Base-by-base conservation (phyloP, 2,329 filamentous ascomycete species). In the Sporothrix brunneoviolacea region DNA sequence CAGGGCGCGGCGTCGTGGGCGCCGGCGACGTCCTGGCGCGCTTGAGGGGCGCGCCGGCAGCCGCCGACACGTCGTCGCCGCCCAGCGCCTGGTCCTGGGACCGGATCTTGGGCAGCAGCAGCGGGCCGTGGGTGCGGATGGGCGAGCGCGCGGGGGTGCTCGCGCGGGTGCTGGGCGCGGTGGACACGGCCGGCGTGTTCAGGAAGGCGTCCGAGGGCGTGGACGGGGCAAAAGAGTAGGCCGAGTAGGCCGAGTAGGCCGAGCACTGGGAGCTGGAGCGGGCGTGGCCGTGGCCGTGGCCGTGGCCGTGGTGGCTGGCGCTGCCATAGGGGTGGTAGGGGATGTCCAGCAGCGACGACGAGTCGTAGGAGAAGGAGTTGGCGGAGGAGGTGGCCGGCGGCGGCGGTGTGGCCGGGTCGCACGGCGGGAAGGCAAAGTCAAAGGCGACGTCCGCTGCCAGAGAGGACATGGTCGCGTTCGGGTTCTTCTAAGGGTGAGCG, bases 31-130 rank as follows among this genome's bases (percentile, higher is more conserved):
- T 72, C 73, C 80, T 65, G 67, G 77, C 62, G 60, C 82, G 77
- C 67, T 85, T 81, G 40, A 27, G 65, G 64, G 46, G 74, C 71
- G 44, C 30, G 3, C n/a, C 16, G 6, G 54, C 42, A 56, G 83
- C 78, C 54, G 58, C 36, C 27, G 50, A 21, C 19, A 53, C 54
- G 37, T 71, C 72, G 35, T 72, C 71, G 36, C 78, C 78, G 57
- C 83, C 80, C 55, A 89, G 79, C 55, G 84, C 76, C 68, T 91
- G 86, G 69, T 95, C 89, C 69, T 93, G 89, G 36, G 80, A 80
- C 54, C 89, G 80, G 70, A 94, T 91, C 76, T 90, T 93, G 62
- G 89, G 89, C 28, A 95, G 75, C 53, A 95, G 73, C 43, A 88
- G 73, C 46, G 88, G 88, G 47, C 88, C 88, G 69, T 90, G 84